Base-by-base conservation (phyloP, 1,139 yeast genomes). In the Candida freyschussii region DNA sequence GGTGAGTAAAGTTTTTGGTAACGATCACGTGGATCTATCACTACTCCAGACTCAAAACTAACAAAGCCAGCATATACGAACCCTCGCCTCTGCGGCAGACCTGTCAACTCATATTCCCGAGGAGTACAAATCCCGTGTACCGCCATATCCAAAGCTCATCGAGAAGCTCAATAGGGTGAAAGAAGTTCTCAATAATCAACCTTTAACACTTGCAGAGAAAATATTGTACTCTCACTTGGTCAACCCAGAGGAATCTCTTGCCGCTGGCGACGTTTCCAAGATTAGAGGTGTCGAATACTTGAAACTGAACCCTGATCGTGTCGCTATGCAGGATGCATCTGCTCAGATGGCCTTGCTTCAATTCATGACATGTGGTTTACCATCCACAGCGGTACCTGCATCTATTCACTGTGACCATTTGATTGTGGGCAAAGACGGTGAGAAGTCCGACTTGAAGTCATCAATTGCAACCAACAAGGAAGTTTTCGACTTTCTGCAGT, bases 271-370 rank as follows among this genome's bases (percentile, higher is more conserved):
- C 39, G 62, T 75, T 8, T 55, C 66, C 30, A 69, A 76, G 40
- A 73, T 89, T 45, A 74, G 98, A 52, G 98, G 98, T 32, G 59
- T 74, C 40, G 75, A 84, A 40, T 91, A 91, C 58, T 73, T 91
- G 56, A 91, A 91, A 66, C 70, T 91, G 50, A 74, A 79, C 55
- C 98, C 98, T n/a, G 98, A 91, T 58, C 74, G 98, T 53, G 98
- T 91, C 14, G 98, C 98, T 17, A 89, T 89, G 96, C 98, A 91
- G 66, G 98, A 91, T 65, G 98, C 98, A 2, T 83, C 95, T 16
- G 98, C 98, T 2, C 98, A 91, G 63, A 91, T 89, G 84, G 98
- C 98, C 3, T 67, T 91, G 44, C 66, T 91, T 45, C 98, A 91
- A 63, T 91, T 91, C 62, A 89, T 91, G 94, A 86, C 97, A 19